Conservation (phyloP, 306 rosid genomes). For the Mimosa pudica region DNA sequence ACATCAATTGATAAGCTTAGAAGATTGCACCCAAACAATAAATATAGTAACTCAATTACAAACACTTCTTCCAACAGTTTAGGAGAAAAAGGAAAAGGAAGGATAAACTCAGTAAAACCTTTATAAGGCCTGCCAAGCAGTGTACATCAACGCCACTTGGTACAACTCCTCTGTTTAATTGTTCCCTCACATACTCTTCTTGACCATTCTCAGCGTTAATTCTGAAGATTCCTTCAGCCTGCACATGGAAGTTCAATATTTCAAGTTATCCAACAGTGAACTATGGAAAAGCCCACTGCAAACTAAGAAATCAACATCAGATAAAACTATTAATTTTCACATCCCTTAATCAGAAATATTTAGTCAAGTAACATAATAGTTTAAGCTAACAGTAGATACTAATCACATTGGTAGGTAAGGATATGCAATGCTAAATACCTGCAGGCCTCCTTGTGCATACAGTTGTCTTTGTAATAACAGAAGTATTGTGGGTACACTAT, state of each 20-base stretch:
- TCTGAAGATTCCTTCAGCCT: conserved; percentile 89
- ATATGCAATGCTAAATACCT: conserved; percentile 46
- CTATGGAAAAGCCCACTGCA: neutral
- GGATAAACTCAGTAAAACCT: conserved; percentile 44
- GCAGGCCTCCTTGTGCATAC: conserved; percentile 73
- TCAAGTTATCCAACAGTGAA: conserved; percentile 31
- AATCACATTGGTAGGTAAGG: neutral
- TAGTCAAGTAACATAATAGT: neutral
- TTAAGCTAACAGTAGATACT: neutral
- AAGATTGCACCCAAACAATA: neutral
- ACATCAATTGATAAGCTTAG: conserved; percentile 9
- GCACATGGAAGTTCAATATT: conserved; percentile 32
- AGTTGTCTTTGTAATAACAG: conserved; percentile 72
- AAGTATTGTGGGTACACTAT: conserved; percentile 77
- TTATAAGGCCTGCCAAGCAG: conserved; percentile 76
- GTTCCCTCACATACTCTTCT: conserved; percentile 78
- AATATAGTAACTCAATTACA: neutral
- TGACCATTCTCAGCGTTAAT: conserved; percentile 81
- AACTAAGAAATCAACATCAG: neutral
- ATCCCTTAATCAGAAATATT: neutral
- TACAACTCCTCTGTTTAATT: conserved; percentile 64
- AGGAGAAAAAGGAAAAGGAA: neutral
- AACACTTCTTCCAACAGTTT: neutral
- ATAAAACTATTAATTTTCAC: neutral
- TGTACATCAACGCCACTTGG: conserved; percentile 66